Evolutionary conservation across 78 protist genomes (phyloP), one percentile per base, ranked within the genome.

Genomic region (Tieghemostelium lacteum): DNA sequence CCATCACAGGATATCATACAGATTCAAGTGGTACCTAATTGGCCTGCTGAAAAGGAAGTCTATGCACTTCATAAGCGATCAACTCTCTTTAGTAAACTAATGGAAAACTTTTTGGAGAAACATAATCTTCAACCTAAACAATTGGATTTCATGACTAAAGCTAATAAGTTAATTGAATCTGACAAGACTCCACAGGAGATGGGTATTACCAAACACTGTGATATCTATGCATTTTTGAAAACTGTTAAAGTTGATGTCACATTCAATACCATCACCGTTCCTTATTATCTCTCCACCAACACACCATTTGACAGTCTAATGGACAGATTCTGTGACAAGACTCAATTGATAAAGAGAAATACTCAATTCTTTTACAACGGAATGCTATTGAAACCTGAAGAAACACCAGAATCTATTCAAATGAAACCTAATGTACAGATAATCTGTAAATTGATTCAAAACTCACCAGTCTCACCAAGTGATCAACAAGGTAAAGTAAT

Each of bases 1-100:
- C 67, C 91, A 39, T 83, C 91, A 8, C 55, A 73, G 26, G 91
- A 83, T 45, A 83, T 83, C 26, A 83, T 83, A 42, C 91, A 63
- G 28, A 72, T 83, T 10, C 64, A 67, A 12, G 91, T 83, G 0
- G 26, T 49, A 1, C 78, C 78, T 22, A 58, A 71, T 4, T 83
- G 91, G 91, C 63, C 63, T n/a, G 78, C 49, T 3, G 91, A 83
- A 60, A 83, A 83, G 33, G 91, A 83, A 50, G 60, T 73, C 34
- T 83, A 83, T 60, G 91, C 91, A 6, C 91, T 83, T 4, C 91
- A 83, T 63, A 83, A 83, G 36, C 17, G n/a, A 22, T 37, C 76
- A 12, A 83, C 91, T 20, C n/a, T 83, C 20, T 72, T 83, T 17
- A 69, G 73, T 3, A 83, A 83, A 70, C 31, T 83, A 60, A 69